Evolutionary conservation across 2,329 filamentous ascomycete species (phyloP).

Genomic region (Diaporthe capsici): DNA sequence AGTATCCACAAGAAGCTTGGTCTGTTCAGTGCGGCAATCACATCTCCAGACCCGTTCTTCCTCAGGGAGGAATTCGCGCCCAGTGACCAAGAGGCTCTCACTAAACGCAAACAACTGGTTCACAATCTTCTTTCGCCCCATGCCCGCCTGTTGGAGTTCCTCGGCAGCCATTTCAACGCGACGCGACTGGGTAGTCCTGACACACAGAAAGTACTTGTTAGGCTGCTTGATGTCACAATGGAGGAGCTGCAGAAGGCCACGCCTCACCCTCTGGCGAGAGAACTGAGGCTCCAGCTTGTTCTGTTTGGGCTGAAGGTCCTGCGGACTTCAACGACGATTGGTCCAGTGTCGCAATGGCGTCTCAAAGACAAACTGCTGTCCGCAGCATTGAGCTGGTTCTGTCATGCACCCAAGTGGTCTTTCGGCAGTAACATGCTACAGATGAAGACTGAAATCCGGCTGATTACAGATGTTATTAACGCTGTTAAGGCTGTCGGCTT

Average conservation of each 20-base stretch:
- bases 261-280: constrained; percentile 88
- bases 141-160: constrained; percentile 86
- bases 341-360: constrained; percentile 78
- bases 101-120: constrained; percentile 81
- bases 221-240: constrained; percentile 84
- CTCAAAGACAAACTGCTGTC: constrained; percentile 92
- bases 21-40: constrained; percentile 81
- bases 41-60: constrained; percentile 87
- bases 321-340: constrained; percentile 77
- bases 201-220: constrained; percentile 84
- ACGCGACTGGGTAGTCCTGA: constrained; percentile 88
- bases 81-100: constrained; percentile 82
- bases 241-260: constrained; percentile 79
- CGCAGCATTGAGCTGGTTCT: constrained; percentile 91
- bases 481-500: constrained; percentile 75
- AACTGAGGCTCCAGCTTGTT: constrained; percentile 91
- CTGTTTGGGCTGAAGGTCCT: constrained; percentile 86
- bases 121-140: constrained; percentile 91
- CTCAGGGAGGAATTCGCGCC: constrained; percentile 93
- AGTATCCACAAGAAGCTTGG: constrained; percentile 84
- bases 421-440: constrained; percentile 95
- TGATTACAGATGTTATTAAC: constrained; percentile 81
- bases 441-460: constrained; percentile 89
- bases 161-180: constrained; percentile 95
- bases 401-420: constrained; percentile 86